A percentile compares a stretch with the other conserved stretches of the same genome.
Evolutionary conservation across 2,329 filamentous ascomycete species (phyloP).

Genomic region (Penicillium brasilianum): DNA sequence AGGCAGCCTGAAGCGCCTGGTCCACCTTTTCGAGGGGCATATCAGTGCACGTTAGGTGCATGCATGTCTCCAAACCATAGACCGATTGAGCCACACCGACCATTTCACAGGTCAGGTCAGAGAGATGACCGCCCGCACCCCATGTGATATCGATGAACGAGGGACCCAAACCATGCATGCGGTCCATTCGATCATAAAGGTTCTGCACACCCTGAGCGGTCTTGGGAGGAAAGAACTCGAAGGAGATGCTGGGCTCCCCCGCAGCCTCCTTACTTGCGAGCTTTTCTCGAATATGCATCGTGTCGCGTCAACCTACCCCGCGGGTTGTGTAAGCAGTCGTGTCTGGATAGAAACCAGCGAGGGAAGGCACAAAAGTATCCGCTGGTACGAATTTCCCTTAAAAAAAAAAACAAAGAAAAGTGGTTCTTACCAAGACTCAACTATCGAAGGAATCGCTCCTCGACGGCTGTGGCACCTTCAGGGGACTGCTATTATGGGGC

Average conservation of each 20-base stretch:
- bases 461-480: slow-evolving; percentile 17
- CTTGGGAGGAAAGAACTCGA: slow-evolving; percentile 99
- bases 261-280: slow-evolving; percentile 79
- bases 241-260: slow-evolving; percentile 89
- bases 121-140: slow-evolving; percentile 91
- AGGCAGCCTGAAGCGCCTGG: slow-evolving; percentile 82
- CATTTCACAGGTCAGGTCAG: slow-evolving; percentile 96
- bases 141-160: slow-evolving; percentile 98
- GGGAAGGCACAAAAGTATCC: neutral
- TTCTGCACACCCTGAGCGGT: slow-evolving; percentile 91
- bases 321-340: slow-evolving; percentile 9
- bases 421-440: slow-evolving; percentile 12
- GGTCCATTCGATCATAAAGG: slow-evolving; percentile 98
- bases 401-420: neutral
- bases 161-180: slow-evolving; percentile 93
- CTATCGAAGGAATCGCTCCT: slow-evolving; percentile 15
- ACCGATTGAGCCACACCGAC: slow-evolving; percentile 93
- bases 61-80: slow-evolving; percentile 96
- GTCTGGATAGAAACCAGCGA: neutral
- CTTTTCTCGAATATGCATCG: slow-evolving; percentile 96
- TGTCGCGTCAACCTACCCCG: slow-evolving; percentile 43
- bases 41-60: slow-evolving; percentile 98
- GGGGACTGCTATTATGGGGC: slow-evolving; percentile 18
- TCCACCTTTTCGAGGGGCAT: slow-evolving; percentile 95
- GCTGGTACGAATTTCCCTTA: neutral